Conservation (phyloP, 768 basidiomycete genomes). For the Sutorius australiensis region DNA sequence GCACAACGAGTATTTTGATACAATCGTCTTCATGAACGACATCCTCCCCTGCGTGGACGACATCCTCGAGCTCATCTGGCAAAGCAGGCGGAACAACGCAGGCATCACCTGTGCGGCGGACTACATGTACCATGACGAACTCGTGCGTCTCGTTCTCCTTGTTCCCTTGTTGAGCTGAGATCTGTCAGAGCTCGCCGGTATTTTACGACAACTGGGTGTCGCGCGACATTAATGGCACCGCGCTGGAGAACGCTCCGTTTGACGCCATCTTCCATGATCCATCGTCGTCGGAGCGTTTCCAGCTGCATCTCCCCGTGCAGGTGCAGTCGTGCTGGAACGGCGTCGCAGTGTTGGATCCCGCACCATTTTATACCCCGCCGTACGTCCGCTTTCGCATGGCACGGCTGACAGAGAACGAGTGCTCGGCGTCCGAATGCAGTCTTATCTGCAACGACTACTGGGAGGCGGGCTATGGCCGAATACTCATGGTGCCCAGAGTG, state of each 20-base stretch:
- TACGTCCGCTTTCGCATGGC: constrained; percentile 98
- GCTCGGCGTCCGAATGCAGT: constrained; percentile 93
- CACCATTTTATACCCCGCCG: constrained; percentile 88
- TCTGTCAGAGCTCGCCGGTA: constrained; percentile 67
- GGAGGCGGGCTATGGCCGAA: constrained; percentile 92
- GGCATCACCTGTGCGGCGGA: constrained; percentile 98
- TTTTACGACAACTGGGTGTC: constrained; percentile 99
- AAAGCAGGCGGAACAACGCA: constrained; percentile 87
- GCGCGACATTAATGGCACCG: constrained; percentile 97
- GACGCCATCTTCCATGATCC: constrained; percentile 89
- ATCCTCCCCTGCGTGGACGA: constrained; percentile 98
- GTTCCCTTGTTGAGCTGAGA: background rate
- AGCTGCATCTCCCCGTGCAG: constrained; percentile 88
- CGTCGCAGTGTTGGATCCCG: constrained; percentile 91
- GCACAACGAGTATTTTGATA: constrained; percentile 93
- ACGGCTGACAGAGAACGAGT: constrained; percentile 79
- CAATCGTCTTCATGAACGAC: constrained; percentile 99
- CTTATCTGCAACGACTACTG: constrained; percentile 99
- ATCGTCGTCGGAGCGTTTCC: constrained; percentile 75
- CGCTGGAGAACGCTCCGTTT: constrained; percentile 96
- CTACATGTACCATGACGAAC: constrained; percentile 98
- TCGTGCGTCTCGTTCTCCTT: constrained; percentile 44
- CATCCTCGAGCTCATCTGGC: constrained; percentile 96
- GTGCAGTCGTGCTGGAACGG: constrained; percentile 99
- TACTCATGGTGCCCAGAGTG: constrained; percentile 96